These are phyloP conservation scores for Scenedesmus sp. DNA, from an alignment of 163 green algal species.

Conservation along the genomic window DNA sequence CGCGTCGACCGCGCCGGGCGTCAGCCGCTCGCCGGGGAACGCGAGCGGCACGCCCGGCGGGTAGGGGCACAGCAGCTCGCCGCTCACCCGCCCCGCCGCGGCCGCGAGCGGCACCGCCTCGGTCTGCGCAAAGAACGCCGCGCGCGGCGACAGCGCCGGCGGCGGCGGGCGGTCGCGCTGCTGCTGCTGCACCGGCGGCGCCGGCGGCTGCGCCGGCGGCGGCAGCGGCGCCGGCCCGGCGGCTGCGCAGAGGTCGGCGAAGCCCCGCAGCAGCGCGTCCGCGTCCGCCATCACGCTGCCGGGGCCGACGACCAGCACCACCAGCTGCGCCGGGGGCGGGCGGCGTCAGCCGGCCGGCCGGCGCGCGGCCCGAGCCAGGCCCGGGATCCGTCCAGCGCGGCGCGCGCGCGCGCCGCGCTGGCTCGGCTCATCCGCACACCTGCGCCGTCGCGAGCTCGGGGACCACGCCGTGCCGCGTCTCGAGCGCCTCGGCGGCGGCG, in stretches of 20 bases:
- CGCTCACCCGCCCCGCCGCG: constrained; percentile 63
- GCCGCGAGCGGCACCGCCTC: constrained; percentile 46
- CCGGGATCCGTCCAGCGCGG: too few species aligned
- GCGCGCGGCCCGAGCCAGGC: too few species aligned
- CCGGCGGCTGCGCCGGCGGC: not conserved
- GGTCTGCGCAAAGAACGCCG: constrained; percentile 70
- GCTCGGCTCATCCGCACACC: constrained; percentile 18
- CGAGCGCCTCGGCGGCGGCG: constrained; percentile 64
- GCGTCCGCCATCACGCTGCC: constrained; percentile 67
- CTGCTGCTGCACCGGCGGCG: constrained; percentile 1
- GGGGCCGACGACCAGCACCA: constrained; percentile 81
- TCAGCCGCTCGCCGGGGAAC: constrained; percentile 85
- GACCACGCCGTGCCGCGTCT: constrained; percentile 69
- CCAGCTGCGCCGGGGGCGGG: constrained; percentile 54
- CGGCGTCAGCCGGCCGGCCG: too few species aligned
- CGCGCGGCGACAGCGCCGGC: constrained; percentile 59
- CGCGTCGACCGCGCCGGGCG: constrained; percentile 38
- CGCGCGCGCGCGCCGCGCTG: not conserved
- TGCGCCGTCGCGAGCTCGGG: constrained; percentile 75
- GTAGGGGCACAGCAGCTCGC: constrained; percentile 90
- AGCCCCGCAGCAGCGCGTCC: constrained; percentile 51
- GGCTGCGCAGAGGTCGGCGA: constrained; percentile 50
- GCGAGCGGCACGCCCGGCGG: constrained; percentile 85
- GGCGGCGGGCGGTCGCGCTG: not conserved
- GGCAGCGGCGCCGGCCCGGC: not conserved